phyloP scores from a whole-genome alignment of 2,329 filamentous ascomycete genomes.

The Gaeumannomyces sp. region DNA sequence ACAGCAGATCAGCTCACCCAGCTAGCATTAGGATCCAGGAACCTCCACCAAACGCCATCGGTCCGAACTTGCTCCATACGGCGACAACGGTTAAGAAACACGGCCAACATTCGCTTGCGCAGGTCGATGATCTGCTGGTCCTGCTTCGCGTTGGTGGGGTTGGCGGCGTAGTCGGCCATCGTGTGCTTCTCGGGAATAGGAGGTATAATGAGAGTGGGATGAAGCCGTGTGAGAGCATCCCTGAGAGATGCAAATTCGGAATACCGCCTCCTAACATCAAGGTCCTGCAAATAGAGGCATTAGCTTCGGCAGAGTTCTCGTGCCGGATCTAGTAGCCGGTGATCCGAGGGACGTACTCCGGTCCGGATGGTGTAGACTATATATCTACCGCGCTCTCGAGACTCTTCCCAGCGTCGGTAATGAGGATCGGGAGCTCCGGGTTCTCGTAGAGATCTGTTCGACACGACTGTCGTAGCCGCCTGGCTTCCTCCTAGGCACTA shows the following conservation, averaged over 20 bases:
- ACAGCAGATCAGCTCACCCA: constrained; percentile 59
- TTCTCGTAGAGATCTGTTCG: constrained; percentile 97
- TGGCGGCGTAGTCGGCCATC: constrained; percentile 97
- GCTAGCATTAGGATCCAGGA: constrained; percentile 95
- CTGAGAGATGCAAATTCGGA: constrained; percentile 93
- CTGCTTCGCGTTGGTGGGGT: constrained; percentile 96
- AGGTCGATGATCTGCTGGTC: constrained; percentile 95
- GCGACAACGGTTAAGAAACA: constrained; percentile 90
- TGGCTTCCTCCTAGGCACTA: constrained; percentile 60
- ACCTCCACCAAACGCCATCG: constrained; percentile 96
- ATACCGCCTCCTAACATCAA: constrained; percentile 91
- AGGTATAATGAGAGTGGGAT: constrained; percentile 91
- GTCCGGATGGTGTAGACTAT: constrained; percentile 98
- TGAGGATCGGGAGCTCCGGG: constrained; percentile 80
- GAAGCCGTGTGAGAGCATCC: constrained; percentile 80
- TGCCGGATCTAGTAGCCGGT: neutral
- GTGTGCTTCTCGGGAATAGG: constrained; percentile 98
- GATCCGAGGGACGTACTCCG: constrained; percentile 50
- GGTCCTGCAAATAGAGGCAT: constrained; percentile 56
- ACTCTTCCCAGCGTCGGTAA: constrained; percentile 94
- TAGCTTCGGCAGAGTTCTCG: constrained; percentile 2
- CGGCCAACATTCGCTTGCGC: constrained; percentile 91
- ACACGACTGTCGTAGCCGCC: constrained; percentile 92
- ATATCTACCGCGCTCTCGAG: constrained; percentile 80
- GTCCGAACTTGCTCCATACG: constrained; percentile 87